Base-by-base conservation (phyloP, 192 early-diverging fungal genomes). In the Cetraspora pellucida region DNA sequence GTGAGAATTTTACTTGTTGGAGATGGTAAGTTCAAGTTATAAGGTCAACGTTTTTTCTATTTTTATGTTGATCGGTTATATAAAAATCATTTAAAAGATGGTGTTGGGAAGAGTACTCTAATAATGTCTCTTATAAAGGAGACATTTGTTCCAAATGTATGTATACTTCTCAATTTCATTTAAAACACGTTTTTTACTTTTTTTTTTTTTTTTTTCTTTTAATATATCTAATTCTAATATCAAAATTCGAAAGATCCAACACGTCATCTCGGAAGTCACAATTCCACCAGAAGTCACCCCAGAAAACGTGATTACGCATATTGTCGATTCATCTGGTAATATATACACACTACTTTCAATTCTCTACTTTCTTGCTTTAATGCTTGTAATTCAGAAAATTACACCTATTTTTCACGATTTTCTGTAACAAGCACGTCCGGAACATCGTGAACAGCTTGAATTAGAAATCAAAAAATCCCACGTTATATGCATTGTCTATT, bases 191-290 rank as follows among this genome's bases (percentile, higher is more conserved):
- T 50, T 16, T 70, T 57, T 30, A 14, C 5, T 8, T 31, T 10
- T 46, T 67, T 30, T 77, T 64, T 16, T 23, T 9, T 14, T 76
- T 13, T 60, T 14, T 76, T 13, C 49, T 44, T 67, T 28, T 61
- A 19, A 21, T 30, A 65, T 27, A 54, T 19, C 21, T 9, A 52
- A 52, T 13, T 14, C 4, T 50, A 13, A 37, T 28, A 17, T 28
- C 21, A 37, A 19, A 16, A 25, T 49, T 21, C n/a, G 31, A 45
- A n/a, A 96, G 94, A 93, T 96, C 30, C 98, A 98, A 83, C 93
- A 96, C 78, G 94, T 98, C 21, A 94, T 99, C 69, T 96, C 98
- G n/a, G 98, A 99, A 81, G 96, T 99, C n/a, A 99, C 97, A 16
- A 99, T 99, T 76, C 98, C 98, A 54, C 95, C 98, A 45, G 96